Evolutionary conservation across 495 filamentous ascomycete genomes (phyloP), one percentile per base, ranked within the genome.

Genomic region (Annulohypoxylon moriforme): DNA sequence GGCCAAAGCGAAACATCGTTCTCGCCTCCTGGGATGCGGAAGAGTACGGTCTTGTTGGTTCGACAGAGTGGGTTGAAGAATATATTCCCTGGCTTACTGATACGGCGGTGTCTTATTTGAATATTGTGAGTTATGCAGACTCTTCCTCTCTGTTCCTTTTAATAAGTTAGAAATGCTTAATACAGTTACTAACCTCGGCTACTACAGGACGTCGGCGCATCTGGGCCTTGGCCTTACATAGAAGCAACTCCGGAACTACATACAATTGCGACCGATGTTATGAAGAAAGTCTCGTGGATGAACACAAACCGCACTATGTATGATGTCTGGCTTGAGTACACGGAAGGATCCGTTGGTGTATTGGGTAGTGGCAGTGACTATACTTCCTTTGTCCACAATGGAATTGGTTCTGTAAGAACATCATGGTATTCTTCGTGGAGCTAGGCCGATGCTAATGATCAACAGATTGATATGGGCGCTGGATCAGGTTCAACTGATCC

Each of bases 21-120:
- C 93, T 67, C 6, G 64, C 55, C 9, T 94, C 90, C 63, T 97
- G 94, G 94, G 94, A 97, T 77, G 94, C 85, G 6, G 91, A 91
- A 76, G 93, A 94, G 76, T 96, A 95, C 73, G 95, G 94, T 1
- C 50, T 73, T 11, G 88, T 96, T 60, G 94, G 94, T 4, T 94
- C 92, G 13, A 96, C 93, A 2, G 94, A 97, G 79, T 92, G 92
- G 79, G 94, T 97, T 31, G 94, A 97, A 76, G 94, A 97, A 59
- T 90, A 93, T 60, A 76, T 94, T 0, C 89, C 91, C 3, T 96
- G 93, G 92, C 87, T 97, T 6, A 89, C 85, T 4, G 85, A 86
- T 27, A 84, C 90, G 1, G 90, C 90, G 2, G 85, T 94, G 50
- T 93, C 93, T 2, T 97, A 97, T 73, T 76, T 97, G 42, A 97